Base-by-base conservation (phyloP, 192 early-diverging fungal species). In the Rhizophlyctis rosea region DNA sequence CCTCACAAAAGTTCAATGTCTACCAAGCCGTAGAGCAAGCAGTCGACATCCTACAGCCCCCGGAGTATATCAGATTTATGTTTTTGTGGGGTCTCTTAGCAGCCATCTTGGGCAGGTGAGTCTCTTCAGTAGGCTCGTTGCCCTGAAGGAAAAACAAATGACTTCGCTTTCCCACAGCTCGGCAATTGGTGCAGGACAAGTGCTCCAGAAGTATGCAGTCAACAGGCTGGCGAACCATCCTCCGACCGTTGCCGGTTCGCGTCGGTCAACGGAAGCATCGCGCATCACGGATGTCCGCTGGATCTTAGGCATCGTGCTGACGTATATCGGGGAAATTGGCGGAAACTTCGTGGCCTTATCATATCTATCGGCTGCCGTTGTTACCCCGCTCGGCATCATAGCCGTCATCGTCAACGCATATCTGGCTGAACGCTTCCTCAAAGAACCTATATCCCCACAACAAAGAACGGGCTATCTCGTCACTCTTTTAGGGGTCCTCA, bases 381-480 rank as follows among this genome's bases (percentile, higher is more conserved):
- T 74, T 3, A 71, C 68, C 27, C 73, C 73, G 1, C 56, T 74
- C 39, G 64, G 64, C 34, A 71, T 71, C 27, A 50, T 71, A 3
- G 44, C 68, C 1, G 73, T 74, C 4, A 29, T 74, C 21, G 54
- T 67, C 4, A 36, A 62, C 36, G 68, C 63, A 4, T 4, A 54
- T 1, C 64, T 74, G 4, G 57, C 57, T 1, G 21, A 52, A 25
- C 51, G 56, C 14, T 70, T 60, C 25, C 52, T 73, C 34, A 54
- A 54, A 2, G 73, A 74, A 39, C n/a, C 14, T 3, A 1, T 74
- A 5, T 33, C 28, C 1, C 34, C 21, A 16, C 21, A n/a, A 21
- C 67, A 74, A 62, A 16, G 31, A 14, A 54, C 29, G 9, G 73
- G 73, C 5, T 74, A 71, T 47, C 21, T 34, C 1, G 33, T 57